Base-by-base conservation (phyloP, 2,329 filamentous ascomycete species). In the Colletotrichum chlorophyti region DNA sequence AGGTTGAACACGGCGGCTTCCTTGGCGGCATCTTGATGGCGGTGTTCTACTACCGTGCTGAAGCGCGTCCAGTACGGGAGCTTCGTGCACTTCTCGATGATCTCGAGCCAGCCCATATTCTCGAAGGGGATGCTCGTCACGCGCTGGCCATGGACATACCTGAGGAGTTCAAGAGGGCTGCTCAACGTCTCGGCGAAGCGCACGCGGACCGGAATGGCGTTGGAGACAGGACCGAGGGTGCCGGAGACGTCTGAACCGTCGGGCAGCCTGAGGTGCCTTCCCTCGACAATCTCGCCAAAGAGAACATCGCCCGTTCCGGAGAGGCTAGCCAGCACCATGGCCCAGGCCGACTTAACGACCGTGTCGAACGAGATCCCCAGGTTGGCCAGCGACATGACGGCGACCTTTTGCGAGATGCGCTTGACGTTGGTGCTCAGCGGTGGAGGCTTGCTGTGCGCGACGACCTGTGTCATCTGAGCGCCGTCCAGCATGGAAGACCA, bases 271-370 rank as follows among this genome's bases (percentile, higher is more conserved):
- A 78, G 65, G 57, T 79, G 77, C 17, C 79, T 78, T 1, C 79
- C 79, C 10, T 80, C 77, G 12, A 84, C 72, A 3, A 80, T 69
- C 64, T 85, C 79, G 7, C 83, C 84, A 53, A 86, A 86, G 4
- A 85, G 74, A 6, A 87, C 76, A 37, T 87, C 84, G 6, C 76
- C 70, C 0, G 68, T 72, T 0, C 74, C 77, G 0, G 81, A 78
- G 9, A 85, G 68, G 21, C 76, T 80, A 0, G 81, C 79, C 6
- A 87, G 74, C 0, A 82, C 77, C 58, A 83, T 77, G 1, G 82
- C 79, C 83, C 84, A 87, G 0, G 83, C 83, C 0, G 82, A 78
- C 66, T 84, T 85, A 29, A 86, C 72, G 3, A 86, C 75, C 0
- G 80, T 79, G 57, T 83, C 79, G 32, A 82, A 80, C 0, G 75